These are phyloP conservation scores for Brasenia schreberi DNA, from an alignment of 164 flowering plant genomes.

Conservation along the genomic window DNA sequence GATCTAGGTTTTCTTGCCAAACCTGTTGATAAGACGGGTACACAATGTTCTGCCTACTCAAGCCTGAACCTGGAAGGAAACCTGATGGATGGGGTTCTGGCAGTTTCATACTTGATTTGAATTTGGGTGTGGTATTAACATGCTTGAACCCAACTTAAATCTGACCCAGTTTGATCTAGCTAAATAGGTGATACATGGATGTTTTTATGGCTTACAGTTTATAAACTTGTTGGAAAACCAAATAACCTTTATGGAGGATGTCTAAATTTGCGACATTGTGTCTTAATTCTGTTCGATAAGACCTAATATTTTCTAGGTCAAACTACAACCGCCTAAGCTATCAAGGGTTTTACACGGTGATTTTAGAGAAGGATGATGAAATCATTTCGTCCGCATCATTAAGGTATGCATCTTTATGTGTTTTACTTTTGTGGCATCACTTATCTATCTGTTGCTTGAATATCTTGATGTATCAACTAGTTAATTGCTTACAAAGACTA, in stretches of 20 bases:
- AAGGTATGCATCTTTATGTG: conserved; percentile 21
- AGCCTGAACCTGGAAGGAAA: too few species aligned
- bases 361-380: conserved; percentile 32
- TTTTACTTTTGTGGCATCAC: not conserved
- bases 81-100: too few species aligned
- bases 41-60: too few species aligned
- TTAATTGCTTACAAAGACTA: too few species aligned
- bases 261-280: not conserved
- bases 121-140: not conserved
- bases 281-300: not conserved
- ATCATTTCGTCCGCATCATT: conserved; percentile 34
- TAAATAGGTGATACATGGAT: not conserved
- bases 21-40: too few species aligned
- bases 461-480: too few species aligned
- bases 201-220: not conserved
- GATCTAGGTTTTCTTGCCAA: too few species aligned
- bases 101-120: too few species aligned
- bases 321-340: conserved; percentile 28
- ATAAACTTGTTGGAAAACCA: not conserved
- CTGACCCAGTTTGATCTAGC: not conserved
- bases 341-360: conserved; percentile 32
- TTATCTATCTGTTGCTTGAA: too few species aligned
- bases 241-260: not conserved
- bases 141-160: not conserved
- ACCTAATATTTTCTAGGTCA: conserved; percentile 14